phyloP scores from a whole-genome alignment of 1,284 basidiomycete species.

The Hypsizygus ulmarius region DNA sequence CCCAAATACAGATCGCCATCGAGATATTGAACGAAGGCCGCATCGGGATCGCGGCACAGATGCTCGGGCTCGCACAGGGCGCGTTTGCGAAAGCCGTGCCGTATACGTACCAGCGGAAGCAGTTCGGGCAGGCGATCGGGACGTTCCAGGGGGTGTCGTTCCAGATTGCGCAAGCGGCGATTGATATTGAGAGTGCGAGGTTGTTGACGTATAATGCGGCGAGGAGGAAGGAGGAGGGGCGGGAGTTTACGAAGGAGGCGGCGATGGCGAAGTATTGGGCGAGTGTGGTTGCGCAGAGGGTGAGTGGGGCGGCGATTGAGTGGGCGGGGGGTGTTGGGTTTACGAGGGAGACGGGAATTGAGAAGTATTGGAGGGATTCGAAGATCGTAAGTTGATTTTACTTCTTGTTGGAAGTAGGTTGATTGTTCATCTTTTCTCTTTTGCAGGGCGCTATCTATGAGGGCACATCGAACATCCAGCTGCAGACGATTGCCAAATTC shows the following conservation, averaged over 20 bases:
- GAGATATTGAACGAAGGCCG: constrained; percentile 98
- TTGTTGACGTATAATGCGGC: constrained; percentile 97
- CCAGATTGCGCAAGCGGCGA: constrained; percentile 88
- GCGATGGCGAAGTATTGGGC: constrained; percentile 96
- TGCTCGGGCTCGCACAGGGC: constrained; percentile 96
- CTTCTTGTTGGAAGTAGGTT: constrained; percentile 1
- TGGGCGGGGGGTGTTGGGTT: constrained; percentile 97
- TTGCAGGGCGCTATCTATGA: constrained; percentile 87
- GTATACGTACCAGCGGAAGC: constrained; percentile 91
- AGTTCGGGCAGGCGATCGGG: constrained; percentile 92
- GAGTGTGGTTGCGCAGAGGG: constrained; percentile 86
- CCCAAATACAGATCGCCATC: constrained; percentile 72
- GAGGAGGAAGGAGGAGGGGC: constrained; percentile 87
- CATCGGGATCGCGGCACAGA: constrained; percentile 96
- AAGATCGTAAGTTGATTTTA: constrained; percentile 74
- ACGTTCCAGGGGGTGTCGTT: constrained; percentile 95
- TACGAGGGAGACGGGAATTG: constrained; percentile 91
- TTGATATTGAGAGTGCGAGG: constrained; percentile 91
- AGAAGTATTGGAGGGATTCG: constrained; percentile 93
- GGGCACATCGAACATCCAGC: constrained; percentile 95
- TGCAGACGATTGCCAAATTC: constrained; percentile 94
- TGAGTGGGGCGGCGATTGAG: constrained; percentile 89
- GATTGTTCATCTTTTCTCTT: not conserved
- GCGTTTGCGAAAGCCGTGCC: constrained; percentile 92
- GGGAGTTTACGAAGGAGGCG: constrained; percentile 87